Percentiles rank a stretch among this genome's conserved stretches.
phyloP scores from a whole-genome alignment of 208 protist genomes.

The Trypanosoma melophagium region DNA sequence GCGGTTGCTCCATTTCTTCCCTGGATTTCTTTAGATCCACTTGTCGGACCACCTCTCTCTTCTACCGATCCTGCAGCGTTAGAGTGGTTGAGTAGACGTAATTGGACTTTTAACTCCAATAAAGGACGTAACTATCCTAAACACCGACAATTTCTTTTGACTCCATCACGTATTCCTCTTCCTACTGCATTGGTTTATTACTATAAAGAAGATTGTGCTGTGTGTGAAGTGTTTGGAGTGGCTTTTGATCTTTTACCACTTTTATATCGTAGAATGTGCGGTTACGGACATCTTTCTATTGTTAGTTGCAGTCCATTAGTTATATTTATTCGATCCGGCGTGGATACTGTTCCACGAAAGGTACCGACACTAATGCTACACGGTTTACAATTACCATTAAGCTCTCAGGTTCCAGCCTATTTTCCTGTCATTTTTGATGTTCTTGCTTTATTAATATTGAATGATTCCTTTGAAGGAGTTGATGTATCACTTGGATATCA shows the following conservation, averaged over 20 bases:
- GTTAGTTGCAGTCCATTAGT: constrained; percentile 66
- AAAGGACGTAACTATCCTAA: no score
- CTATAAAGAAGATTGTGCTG: constrained; percentile 34
- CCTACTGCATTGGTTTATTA: constrained; percentile 48
- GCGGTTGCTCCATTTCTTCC: constrained; percentile 30
- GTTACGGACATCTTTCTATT: constrained; percentile 37
- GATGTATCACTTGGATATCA: not conserved
- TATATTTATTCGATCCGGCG: constrained; percentile 42
- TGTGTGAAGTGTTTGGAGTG: constrained; percentile 34
- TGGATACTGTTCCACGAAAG: constrained; percentile 16
- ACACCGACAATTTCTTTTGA: constrained; percentile 16
- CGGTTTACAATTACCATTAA: not conserved
- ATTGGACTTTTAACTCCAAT: no score
- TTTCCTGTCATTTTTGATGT: constrained; percentile 12
- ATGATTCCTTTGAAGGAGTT: constrained; percentile 3
- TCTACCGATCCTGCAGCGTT: not conserved
- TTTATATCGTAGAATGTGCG: constrained; percentile 56
- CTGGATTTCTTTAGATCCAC: constrained; percentile 20
- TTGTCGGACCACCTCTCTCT: constrained; percentile 20
- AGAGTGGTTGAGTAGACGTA: not conserved
- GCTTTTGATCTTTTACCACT: constrained; percentile 61
- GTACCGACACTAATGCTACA: constrained; percentile 41
- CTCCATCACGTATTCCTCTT: constrained; percentile 28
- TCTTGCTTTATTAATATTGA: constrained; percentile 15
- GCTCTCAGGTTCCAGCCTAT: not conserved